Conservation (phyloP, 2,329 filamentous ascomycete genomes). For the Colletotrichum cereale region DNA sequence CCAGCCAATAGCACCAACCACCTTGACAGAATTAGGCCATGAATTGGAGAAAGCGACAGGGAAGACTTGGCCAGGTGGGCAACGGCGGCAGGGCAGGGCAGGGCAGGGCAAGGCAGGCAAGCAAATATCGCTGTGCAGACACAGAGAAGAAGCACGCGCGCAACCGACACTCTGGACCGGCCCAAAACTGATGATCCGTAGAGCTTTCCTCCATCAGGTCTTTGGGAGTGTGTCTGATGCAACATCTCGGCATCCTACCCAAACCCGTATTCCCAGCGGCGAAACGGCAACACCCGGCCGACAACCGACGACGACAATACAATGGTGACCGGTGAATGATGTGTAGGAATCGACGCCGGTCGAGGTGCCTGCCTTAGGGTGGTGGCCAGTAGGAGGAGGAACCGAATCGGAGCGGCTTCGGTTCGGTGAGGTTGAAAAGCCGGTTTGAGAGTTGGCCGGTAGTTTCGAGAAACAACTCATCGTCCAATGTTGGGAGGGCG, state of each 20-base stretch:
- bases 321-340: not conserved
- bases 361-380: not conserved
- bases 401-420: not conserved
- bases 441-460: slow-evolving; percentile 5
- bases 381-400: not conserved
- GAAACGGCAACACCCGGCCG: slow-evolving; percentile 19
- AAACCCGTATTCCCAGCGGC: slow-evolving; percentile 23
- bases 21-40: slow-evolving; percentile 38
- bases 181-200: slow-evolving; percentile 32
- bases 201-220: slow-evolving; percentile 14
- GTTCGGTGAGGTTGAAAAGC: slow-evolving; percentile 11
- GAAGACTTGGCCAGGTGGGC: slow-evolving; percentile 18
- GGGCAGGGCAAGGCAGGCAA: slow-evolving; percentile 17
- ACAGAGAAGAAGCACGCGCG: not conserved
- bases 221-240: not conserved
- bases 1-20: slow-evolving; percentile 33
- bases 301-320: not conserved
- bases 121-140: slow-evolving; percentile 23
- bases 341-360: not conserved
- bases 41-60: slow-evolving; percentile 20
- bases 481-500: slow-evolving; percentile 27
- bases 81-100: not conserved
- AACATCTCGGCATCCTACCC: not conserved
- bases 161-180: slow-evolving; percentile 33
- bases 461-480: slow-evolving; percentile 23